Evolutionary conservation across 169 alveolate genomes (phyloP).

Genomic region (Plasmodium cynomolgi): DNA sequence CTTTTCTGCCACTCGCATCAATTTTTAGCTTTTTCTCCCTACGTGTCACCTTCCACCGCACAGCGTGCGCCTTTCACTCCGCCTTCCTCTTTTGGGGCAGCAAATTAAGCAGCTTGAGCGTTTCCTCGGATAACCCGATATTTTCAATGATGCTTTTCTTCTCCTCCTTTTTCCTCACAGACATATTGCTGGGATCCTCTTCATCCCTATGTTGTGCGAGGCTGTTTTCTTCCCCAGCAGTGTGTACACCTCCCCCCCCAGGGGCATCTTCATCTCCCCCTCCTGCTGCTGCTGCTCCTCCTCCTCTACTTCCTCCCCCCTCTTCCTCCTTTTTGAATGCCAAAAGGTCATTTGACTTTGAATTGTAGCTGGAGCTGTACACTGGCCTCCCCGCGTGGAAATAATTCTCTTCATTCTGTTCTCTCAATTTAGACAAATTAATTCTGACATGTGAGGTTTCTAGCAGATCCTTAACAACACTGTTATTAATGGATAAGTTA

Average conservation of each 20-base stretch:
- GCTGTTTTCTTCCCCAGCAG: slow-evolving; percentile 4
- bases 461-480: slow-evolving; percentile 17
- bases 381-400: slow-evolving; percentile 2
- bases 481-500: slow-evolving; percentile 37
- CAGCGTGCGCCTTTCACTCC: background rate
- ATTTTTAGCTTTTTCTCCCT: background rate
- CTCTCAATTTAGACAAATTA: slow-evolving; percentile 26
- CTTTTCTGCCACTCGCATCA: background rate
- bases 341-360: slow-evolving; percentile 24
- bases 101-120: slow-evolving; percentile 54
- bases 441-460: slow-evolving; percentile 37
- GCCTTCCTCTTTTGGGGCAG: slow-evolving; percentile 59
- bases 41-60: background rate
- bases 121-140: slow-evolving; percentile 69
- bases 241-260: background rate
- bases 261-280: background rate
- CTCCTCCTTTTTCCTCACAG: slow-evolving; percentile 34
- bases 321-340: slow-evolving; percentile 25
- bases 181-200: slow-evolving; percentile 1
- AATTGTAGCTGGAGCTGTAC: background rate
- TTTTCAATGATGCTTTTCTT: slow-evolving; percentile 34
- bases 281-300: background rate
- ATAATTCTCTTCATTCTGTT: slow-evolving; percentile 16
- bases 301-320: background rate
- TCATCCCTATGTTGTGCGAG: background rate